Base-by-base conservation (phyloP, 2,329 filamentous ascomycete genomes). In the Xylaria digitata region DNA sequence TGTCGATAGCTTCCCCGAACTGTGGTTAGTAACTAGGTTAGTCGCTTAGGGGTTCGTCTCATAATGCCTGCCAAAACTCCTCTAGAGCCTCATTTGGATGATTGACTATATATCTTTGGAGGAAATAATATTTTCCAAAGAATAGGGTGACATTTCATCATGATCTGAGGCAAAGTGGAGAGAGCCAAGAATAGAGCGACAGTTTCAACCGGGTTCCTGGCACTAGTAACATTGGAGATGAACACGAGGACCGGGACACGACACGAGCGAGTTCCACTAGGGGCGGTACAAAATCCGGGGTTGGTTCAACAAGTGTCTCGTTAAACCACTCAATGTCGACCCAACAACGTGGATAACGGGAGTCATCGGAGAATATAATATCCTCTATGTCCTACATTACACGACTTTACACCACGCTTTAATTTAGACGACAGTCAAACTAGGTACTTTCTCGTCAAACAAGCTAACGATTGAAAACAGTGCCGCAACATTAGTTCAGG, bases 111-210 rank as follows among this genome's bases (percentile, higher is more conserved):
- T 50, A 43, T 53, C 40, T 34, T 61, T 61, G 32, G 49, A 65
- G 56, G 48, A 60, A 54, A 60, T 60, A 15, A 6, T 49, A 54
- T 60, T 65, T 17, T 50, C 62, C 49, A 60, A 23, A 21, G 32
- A 13, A 48, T 23, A 61, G 6, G 15, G 42, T 17, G 23, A 17
- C 13, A 42, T 65, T 61, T 56, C 57, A 61, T 37, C 43, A 13
- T 26, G 62, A 50, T 26, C 23, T 49, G 62, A 65, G 42, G 48
- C 56, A 61, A 50, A 45, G 55, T 21, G 63, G 61, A 57, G 63
- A 50, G 45, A 62, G 42, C 55, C 40, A 46, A 56, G 63, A 26
- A 23, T 13, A 53, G 45, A 55, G 23, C 46, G 34, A 45, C 43
- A 15, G 57, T 65, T 57, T 57, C 43, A 53, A 52, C 63, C 23